Percentiles rank a stretch among this genome's conserved stretches.
These are phyloP conservation scores for Excoecaria cochinchinensis DNA, from an alignment of 345 rosid species.

Conservation along the genomic window DNA sequence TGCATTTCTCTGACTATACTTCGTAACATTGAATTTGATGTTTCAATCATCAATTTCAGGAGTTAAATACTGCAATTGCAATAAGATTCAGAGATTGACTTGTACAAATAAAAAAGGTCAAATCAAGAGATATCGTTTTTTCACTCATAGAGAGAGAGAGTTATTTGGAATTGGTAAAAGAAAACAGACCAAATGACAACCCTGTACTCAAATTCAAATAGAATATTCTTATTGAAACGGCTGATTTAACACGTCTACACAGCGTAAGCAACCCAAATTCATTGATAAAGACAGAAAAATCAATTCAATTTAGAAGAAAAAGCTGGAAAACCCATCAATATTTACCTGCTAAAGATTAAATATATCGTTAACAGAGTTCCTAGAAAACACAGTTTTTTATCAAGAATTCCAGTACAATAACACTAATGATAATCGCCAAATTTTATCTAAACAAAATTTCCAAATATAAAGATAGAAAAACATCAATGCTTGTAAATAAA, in stretches of 20 bases:
- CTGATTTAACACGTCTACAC: slow-evolving; percentile 7
- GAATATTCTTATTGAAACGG: slow-evolving; percentile 13
- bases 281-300: too few relatives aligned
- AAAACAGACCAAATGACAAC: slow-evolving; percentile 11
- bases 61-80: background rate
- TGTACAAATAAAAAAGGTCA: slow-evolving; percentile 5
- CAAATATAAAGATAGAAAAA: too few relatives aligned
- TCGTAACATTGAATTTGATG: slow-evolving; percentile 5
- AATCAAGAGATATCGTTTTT: slow-evolving; percentile 3
- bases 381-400: too few relatives aligned
- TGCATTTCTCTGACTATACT: background rate
- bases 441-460: too few relatives aligned
- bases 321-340: too few relatives aligned
- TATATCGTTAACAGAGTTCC: too few relatives aligned
- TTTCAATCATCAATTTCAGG: background rate
- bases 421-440: too few relatives aligned
- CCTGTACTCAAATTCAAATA: slow-evolving; percentile 1
- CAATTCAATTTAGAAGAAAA: too few relatives aligned
- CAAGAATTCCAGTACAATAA: too few relatives aligned
- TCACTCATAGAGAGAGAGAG: slow-evolving; percentile 6
- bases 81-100: background rate
- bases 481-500: too few relatives aligned
- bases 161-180: slow-evolving; percentile 11
- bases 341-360: too few relatives aligned
- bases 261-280: background rate